Evolutionary conservation across 2,329 filamentous ascomycete species (phyloP).

Genomic region (Verticillium tricorpus): DNA sequence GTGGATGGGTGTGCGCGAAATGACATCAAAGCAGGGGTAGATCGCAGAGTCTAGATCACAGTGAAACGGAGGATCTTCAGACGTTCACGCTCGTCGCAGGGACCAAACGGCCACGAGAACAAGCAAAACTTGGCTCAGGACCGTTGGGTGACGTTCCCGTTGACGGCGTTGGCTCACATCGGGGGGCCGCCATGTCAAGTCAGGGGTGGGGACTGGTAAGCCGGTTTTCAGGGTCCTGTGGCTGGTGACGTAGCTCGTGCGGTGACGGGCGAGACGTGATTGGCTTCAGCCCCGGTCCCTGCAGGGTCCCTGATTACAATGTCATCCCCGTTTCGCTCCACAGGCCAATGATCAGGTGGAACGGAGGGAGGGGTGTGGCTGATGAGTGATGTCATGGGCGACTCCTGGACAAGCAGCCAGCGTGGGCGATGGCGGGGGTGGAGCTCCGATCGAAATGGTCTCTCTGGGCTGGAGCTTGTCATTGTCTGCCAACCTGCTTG

Average conservation of each 20-base stretch:
- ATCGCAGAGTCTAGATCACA: background rate
- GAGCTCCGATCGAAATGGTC: background rate
- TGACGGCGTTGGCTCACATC: background rate
- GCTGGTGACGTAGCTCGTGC: conserved; percentile 3
- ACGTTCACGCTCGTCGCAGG: background rate
- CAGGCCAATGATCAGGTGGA: background rate
- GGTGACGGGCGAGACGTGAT: background rate
- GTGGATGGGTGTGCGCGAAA: background rate
- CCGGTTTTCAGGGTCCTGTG: conserved; percentile 7
- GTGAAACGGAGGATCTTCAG: background rate
- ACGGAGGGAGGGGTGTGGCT: background rate
- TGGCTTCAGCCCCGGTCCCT: background rate
- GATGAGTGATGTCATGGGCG: conserved; percentile 2
- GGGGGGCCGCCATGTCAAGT: background rate
- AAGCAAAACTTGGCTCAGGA: background rate
- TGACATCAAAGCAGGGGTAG: conserved; percentile 2
- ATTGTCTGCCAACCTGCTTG: background rate
- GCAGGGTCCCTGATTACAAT: background rate
- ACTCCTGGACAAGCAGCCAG: no score
- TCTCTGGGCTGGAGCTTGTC: background rate
- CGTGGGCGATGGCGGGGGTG: background rate
- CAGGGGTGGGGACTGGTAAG: background rate
- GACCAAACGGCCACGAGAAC: background rate
- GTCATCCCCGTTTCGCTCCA: background rate
- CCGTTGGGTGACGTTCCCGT: background rate